Evolutionary conservation across 2,329 filamentous ascomycete genomes (phyloP).

Genomic region (Tolypocladium inflatum): DNA sequence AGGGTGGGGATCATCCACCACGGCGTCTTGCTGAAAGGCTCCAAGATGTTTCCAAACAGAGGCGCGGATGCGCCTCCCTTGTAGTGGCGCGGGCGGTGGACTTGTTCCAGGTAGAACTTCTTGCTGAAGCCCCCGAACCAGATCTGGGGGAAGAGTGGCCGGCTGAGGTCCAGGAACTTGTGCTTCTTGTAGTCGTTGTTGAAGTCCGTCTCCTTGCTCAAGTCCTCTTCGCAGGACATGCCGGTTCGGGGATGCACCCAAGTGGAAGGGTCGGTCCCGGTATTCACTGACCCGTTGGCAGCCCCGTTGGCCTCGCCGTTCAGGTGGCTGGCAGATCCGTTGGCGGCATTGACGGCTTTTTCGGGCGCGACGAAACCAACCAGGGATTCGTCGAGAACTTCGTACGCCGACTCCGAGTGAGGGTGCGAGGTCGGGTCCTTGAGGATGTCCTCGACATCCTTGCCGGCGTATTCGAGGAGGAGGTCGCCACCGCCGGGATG

Average conservation of each 20-base stretch:
- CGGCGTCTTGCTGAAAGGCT: constrained; percentile 88
- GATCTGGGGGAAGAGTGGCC: constrained; percentile 77
- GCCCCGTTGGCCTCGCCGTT: constrained; percentile 5
- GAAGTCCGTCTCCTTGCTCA: constrained; percentile 76
- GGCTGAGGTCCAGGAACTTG: constrained; percentile 87
- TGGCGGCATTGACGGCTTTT: constrained; percentile 30
- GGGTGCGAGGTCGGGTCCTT: constrained; percentile 73
- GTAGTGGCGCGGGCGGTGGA: constrained; percentile 93
- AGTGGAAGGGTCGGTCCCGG: constrained; percentile 15
- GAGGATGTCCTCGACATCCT: constrained; percentile 75
- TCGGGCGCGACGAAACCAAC: constrained; percentile 69
- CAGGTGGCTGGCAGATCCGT: constrained; percentile 8
- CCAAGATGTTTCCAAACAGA: constrained; percentile 95
- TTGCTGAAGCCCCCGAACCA: constrained; percentile 85
- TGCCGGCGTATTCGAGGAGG: constrained; percentile 81
- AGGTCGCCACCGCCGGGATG: constrained; percentile 87
- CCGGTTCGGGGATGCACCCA: constrained; percentile 59
- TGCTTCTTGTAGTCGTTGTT: constrained; percentile 71
- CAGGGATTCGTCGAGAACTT: constrained; percentile 79
- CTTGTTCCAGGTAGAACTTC: constrained; percentile 93
- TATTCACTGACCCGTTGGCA: constrained; percentile 7
- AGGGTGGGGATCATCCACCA: constrained; percentile 84
- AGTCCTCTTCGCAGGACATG: constrained; percentile 80
- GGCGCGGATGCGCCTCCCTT: constrained; percentile 87
- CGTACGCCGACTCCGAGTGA: constrained; percentile 91